Evolutionary conservation across 495 filamentous ascomycete species (phyloP).

Genomic region (Aspergillus olivimuriae): DNA sequence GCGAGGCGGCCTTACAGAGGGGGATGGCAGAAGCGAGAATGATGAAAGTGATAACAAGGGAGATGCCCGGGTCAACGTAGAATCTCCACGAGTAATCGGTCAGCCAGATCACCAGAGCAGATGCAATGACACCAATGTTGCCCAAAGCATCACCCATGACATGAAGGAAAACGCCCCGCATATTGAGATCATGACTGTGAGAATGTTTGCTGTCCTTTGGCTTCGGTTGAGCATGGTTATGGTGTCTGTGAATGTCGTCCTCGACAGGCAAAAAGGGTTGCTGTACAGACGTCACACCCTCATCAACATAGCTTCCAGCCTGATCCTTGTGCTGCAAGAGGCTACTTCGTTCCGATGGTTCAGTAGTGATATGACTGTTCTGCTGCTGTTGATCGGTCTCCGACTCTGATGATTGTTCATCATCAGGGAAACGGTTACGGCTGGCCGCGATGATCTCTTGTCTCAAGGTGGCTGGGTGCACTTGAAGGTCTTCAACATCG

Average conservation of each 20-base stretch:
- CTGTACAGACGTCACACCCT: slow-evolving; percentile 14
- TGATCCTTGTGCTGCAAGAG: slow-evolving; percentile 30
- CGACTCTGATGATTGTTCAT: slow-evolving; percentile 45
- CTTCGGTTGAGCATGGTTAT: slow-evolving; percentile 79
- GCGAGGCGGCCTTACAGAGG: slow-evolving; percentile 85
- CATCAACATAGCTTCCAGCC: slow-evolving; percentile 35
- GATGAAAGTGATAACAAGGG: slow-evolving; percentile 92
- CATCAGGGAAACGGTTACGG: slow-evolving; percentile 43
- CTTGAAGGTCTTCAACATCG: slow-evolving; percentile 67
- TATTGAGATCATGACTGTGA: slow-evolving; percentile 90
- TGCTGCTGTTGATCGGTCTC: slow-evolving; percentile 43
- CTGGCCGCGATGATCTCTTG: slow-evolving; percentile 84
- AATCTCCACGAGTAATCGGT: slow-evolving; percentile 60
- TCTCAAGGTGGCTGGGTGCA: slow-evolving; percentile 84
- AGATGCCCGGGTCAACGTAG: slow-evolving; percentile 89
- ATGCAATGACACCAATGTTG: slow-evolving; percentile 93
- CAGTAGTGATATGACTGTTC: slow-evolving; percentile 31
- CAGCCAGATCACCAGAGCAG: slow-evolving; percentile 88
- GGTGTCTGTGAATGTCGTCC: slow-evolving; percentile 40
- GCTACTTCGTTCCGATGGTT: slow-evolving; percentile 34
- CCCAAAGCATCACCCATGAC: slow-evolving; percentile 95
- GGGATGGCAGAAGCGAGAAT: slow-evolving; percentile 89
- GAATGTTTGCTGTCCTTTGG: slow-evolving; percentile 50
- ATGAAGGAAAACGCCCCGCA: slow-evolving; percentile 95
- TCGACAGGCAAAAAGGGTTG: slow-evolving; percentile 8